Conservation (phyloP, 768 basidiomycete species). For the Rhizopogon roseolus region DNA sequence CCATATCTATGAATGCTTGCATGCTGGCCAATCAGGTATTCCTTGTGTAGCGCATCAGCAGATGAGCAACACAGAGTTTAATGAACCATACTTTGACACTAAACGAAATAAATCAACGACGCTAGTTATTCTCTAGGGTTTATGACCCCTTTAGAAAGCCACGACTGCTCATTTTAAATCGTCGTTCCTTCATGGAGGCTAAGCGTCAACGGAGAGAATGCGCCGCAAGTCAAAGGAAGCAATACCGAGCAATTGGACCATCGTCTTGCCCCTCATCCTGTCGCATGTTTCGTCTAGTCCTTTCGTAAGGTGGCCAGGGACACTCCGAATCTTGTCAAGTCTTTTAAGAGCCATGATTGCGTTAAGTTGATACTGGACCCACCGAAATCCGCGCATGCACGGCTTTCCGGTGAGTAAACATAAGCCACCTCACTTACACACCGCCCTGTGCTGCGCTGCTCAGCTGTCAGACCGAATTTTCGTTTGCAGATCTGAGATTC, state of each 20-base stretch:
- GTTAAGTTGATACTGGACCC: constrained; percentile 6
- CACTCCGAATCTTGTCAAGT: background rate
- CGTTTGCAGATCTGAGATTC: constrained; percentile 1
- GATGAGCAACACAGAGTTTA: too few species aligned
- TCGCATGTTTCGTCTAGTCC: constrained; percentile 19
- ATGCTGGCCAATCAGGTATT: background rate
- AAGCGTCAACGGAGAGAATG: too few species aligned
- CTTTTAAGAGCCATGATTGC: background rate
- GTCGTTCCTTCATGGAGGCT: too few species aligned
- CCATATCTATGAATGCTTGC: too few species aligned
- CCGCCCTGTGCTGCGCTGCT: background rate
- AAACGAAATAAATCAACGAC: constrained; percentile 1
- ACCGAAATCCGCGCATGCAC: background rate
- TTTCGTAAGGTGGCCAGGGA: constrained; percentile 7
- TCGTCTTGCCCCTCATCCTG: background rate
- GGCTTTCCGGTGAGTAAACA: background rate
- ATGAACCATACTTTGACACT: constrained; percentile 2
- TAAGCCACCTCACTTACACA: constrained; percentile 1
- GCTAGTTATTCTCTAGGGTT: too few species aligned
- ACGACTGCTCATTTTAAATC: too few species aligned
- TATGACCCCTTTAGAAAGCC: too few species aligned
- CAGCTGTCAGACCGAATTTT: background rate
- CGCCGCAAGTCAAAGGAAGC: background rate
- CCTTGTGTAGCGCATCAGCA: background rate
- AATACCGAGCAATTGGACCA: background rate